Base-by-base conservation (phyloP, 495 filamentous ascomycete species). In the Rostrohypoxylon terebratum region DNA sequence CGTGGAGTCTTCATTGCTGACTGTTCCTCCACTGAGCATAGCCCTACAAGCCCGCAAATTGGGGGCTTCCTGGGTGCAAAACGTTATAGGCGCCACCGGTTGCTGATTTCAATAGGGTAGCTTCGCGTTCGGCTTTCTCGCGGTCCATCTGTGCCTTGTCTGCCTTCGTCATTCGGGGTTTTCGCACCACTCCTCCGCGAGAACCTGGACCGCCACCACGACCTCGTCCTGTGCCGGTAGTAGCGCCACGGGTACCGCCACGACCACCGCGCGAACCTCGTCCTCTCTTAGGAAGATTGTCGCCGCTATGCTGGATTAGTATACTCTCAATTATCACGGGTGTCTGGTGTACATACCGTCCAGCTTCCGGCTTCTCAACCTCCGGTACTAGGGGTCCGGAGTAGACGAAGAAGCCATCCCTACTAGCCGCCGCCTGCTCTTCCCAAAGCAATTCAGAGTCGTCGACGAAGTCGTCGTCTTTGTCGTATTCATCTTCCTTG, bases 391-490 rank as follows among this genome's bases (percentile, higher is more conserved):
- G 81, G 33, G 94, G 93, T 45, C 94, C 92, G 72, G 90, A 91
- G 78, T 96, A 94, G 20, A 95, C 93, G 74, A 94, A 95, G 81
- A 94, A 96, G 4, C 93, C 92, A 82, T 98, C 96, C 71, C 94
- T 92, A 62, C 92, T 95, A 20, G 94, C 94, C 16, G 94, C 93
- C 20, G 96, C 95, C 78, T 95, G 92, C 79, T 97, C 93, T 81
- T 98, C 94, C 94, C 94, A 99, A 7, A 95, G 87, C 82, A 97
- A 76, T 76, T 99, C 96, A 13, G 93, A 95, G 79, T 99, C 96
- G 77, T 99, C 96, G 62, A 99, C 95, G 78, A 99, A 99, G 36
- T 94, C 95, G 76, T 99, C 96, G 59, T 96, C 93, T 70, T 93
- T 93, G 80, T 98, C 94, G 75, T 99, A 99, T 68, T 97, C 92